phyloP scores from a whole-genome alignment of 1,139 yeast species.

The Scheffersomyces lignicola region DNA sequence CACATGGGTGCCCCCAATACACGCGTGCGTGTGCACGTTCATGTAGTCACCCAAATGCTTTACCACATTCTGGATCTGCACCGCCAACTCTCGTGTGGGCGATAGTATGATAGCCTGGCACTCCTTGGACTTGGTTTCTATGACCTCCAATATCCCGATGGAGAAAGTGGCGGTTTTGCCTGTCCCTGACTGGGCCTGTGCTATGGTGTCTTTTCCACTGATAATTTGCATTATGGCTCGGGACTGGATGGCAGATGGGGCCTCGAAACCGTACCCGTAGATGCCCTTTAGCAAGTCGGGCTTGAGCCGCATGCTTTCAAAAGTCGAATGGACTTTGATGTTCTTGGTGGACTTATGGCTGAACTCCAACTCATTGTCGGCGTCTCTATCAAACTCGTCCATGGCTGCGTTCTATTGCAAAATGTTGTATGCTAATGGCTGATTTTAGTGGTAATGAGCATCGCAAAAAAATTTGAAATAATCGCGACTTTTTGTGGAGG shows the following conservation, averaged over 20 bases:
- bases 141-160: slow-evolving; percentile 82
- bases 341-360: slow-evolving; percentile 54
- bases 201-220: slow-evolving; percentile 87
- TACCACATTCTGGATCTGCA: slow-evolving; percentile 84
- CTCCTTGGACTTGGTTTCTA: slow-evolving; percentile 66
- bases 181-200: slow-evolving; percentile 98
- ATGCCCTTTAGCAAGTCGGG: slow-evolving; percentile 73
- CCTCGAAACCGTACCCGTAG: slow-evolving; percentile 88
- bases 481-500: slow-evolving; percentile 1
- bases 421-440: not conserved
- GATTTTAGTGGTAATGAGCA: not conserved
- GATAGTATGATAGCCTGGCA: slow-evolving; percentile 84
- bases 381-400: slow-evolving; percentile 53
- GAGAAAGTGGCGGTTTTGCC: slow-evolving; percentile 98
- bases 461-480: slow-evolving; percentile 2
- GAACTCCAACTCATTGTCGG: slow-evolving; percentile 59
- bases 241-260: slow-evolving; percentile 94
- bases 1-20: slow-evolving; percentile 89
- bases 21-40: slow-evolving; percentile 82
- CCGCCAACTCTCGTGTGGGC: slow-evolving; percentile 95
- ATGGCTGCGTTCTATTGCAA: slow-evolving; percentile 9
- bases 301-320: slow-evolving; percentile 78
- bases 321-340: slow-evolving; percentile 62
- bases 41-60: slow-evolving; percentile 83
- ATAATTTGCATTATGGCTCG: slow-evolving; percentile 93